Percentiles rank a stretch among this genome's conserved stretches.
Conservation (phyloP, 1,284 basidiomycete species). For the Apiotrichum domesticum region DNA sequence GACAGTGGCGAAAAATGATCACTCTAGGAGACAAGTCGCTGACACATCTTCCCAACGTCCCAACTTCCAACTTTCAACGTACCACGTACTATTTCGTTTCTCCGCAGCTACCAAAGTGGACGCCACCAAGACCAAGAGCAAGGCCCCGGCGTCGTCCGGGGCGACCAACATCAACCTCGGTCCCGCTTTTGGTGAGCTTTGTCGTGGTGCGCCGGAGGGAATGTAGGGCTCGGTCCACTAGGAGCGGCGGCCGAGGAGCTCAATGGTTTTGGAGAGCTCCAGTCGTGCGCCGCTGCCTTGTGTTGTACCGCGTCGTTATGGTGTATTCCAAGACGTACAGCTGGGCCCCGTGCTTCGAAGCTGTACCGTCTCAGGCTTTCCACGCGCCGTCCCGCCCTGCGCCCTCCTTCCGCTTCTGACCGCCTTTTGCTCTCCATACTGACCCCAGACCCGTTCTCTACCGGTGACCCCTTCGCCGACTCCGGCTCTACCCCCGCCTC, state of each 20-base stretch:
- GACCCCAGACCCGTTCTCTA: constrained; percentile 71
- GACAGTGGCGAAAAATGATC: not conserved
- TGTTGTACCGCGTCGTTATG: too few species aligned
- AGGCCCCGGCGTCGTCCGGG: constrained; percentile 32
- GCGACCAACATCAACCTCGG: constrained; percentile 55
- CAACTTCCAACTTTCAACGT: too few species aligned
- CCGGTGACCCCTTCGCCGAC: constrained; percentile 64
- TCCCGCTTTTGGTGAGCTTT: constrained; percentile 31
- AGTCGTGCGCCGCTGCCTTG: too few species aligned
- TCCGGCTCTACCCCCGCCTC: constrained; percentile 13
- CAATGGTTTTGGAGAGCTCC: too few species aligned
- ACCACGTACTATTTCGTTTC: not conserved
- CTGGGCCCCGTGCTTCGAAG: too few species aligned
- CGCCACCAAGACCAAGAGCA: constrained; percentile 43
- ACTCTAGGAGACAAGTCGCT: not conserved
- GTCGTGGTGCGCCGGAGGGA: too few species aligned
- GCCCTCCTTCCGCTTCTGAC: not conserved
- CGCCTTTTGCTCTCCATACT: not conserved
- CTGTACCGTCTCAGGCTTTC: too few species aligned
- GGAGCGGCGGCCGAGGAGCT: too few species aligned
- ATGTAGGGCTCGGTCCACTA: too few species aligned
- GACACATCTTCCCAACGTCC: not conserved
- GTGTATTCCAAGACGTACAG: too few species aligned
- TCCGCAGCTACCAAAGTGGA: constrained; percentile 43
- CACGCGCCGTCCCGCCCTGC: too few species aligned